phyloP scores from a whole-genome alignment of 2,329 filamentous ascomycete species.

The Cladosporium sp. region DNA sequence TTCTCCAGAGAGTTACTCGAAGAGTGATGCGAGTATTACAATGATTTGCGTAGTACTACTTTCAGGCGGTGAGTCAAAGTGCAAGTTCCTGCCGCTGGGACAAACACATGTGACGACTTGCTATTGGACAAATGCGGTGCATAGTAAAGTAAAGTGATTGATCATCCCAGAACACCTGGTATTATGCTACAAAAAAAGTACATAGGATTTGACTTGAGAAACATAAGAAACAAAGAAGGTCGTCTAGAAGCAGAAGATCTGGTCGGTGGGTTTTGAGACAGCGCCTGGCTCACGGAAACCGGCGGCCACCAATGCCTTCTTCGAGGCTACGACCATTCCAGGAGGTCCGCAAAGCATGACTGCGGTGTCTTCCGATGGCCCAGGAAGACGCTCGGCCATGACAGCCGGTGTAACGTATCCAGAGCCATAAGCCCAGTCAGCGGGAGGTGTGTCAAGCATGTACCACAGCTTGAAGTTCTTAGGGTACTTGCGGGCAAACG shows the following conservation, averaged over 20 bases:
- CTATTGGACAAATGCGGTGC: background rate
- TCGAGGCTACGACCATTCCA: constrained; percentile 60
- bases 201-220: background rate
- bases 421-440: constrained; percentile 50
- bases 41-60: background rate
- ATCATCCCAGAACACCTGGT: background rate
- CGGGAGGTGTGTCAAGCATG: constrained; percentile 52
- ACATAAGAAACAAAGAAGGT: background rate
- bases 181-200: background rate
- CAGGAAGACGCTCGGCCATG: constrained; percentile 53
- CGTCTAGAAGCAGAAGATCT: constrained; percentile 87
- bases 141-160: background rate
- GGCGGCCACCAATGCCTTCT: constrained; percentile 41
- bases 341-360: constrained; percentile 63
- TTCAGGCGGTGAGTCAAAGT: background rate
- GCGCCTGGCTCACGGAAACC: constrained; percentile 87
- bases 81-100: background rate
- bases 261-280: constrained; percentile 93
- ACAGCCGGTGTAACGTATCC: constrained; percentile 56
- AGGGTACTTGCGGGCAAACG: constrained; percentile 49
- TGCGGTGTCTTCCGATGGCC: constrained; percentile 49
- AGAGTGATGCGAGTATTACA: background rate
- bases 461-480: constrained; percentile 59
- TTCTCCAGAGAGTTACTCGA: background rate
- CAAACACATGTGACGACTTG: background rate